A percentile compares a stretch with the other conserved stretches of the same genome.
Conservation (phyloP, 2,329 filamentous ascomycete species). For the Paraphaeosphaeria sporulosa region DNA sequence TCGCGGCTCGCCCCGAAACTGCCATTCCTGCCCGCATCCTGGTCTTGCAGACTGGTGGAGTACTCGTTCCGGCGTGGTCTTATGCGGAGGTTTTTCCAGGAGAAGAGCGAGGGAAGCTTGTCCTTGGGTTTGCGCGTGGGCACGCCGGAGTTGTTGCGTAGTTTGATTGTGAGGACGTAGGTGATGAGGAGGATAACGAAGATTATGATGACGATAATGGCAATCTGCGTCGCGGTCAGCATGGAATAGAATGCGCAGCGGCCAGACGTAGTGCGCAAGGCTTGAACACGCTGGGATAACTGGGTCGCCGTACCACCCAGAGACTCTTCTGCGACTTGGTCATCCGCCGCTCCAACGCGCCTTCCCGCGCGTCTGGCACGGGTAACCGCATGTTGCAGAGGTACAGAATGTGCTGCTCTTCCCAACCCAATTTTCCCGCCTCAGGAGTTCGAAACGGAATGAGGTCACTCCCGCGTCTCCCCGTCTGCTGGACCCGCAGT, state of each 20-base stretch:
- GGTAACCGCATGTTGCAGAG: constrained; percentile 39
- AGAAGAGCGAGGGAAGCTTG: constrained; percentile 44
- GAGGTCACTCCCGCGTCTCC: constrained; percentile 27
- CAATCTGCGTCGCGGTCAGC: constrained; percentile 27
- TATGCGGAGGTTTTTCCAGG: constrained; percentile 36
- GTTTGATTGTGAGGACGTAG: constrained; percentile 38
- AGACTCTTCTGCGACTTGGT: constrained; percentile 33
- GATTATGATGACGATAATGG: constrained; percentile 36
- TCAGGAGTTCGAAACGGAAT: constrained; percentile 20
- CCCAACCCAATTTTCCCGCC: not conserved
- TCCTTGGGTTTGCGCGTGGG: constrained; percentile 22
- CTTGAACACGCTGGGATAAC: constrained; percentile 3
- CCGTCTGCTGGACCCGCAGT: constrained; percentile 9
- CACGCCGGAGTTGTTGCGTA: constrained; percentile 22
- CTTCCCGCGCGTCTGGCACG: constrained; percentile 27
- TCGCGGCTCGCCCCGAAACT: constrained; percentile 30
- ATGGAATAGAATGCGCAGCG: not conserved
- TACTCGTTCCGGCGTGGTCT: constrained; percentile 40
- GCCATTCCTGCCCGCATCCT: constrained; percentile 34
- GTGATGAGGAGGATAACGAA: constrained; percentile 44
- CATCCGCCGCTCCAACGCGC: constrained; percentile 31
- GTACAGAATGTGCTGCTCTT: constrained; percentile 9
- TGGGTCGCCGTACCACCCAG: constrained; percentile 44
- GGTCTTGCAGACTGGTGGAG: constrained; percentile 44
- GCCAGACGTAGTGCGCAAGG: not conserved